These are phyloP conservation scores for Rutstroemia sp. DNA, from an alignment of 2,329 filamentous ascomycete species.

Conservation along the genomic window DNA sequence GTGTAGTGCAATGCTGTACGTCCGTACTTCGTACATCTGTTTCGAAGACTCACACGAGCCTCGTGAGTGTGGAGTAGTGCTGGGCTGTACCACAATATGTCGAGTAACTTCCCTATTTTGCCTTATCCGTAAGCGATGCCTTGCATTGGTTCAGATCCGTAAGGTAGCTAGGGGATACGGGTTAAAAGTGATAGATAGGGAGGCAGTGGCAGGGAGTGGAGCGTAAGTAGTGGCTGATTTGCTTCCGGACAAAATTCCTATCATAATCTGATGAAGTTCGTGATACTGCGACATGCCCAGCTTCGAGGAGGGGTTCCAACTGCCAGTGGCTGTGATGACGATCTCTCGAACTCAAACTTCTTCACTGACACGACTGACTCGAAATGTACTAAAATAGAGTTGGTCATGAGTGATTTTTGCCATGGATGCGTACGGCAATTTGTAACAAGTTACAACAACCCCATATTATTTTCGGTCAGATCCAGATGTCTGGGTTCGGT, in stretches of 20 bases:
- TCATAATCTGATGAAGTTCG: neutral
- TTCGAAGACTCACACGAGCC: constrained; percentile 6
- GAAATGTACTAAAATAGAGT: neutral
- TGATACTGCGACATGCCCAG: neutral
- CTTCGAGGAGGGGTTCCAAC: neutral
- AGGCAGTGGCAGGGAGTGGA: neutral
- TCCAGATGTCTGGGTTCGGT: neutral
- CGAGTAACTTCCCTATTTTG: neutral
- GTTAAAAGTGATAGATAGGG: neutral
- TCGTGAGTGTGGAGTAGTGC: constrained; percentile 6
- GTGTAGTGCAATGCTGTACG: neutral
- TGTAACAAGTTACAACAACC: neutral
- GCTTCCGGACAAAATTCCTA: neutral
- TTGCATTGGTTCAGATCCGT: neutral
- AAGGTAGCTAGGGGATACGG: neutral
- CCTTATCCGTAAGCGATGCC: neutral
- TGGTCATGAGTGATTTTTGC: neutral
- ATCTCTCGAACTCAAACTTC: neutral
- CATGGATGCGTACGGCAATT: neutral
- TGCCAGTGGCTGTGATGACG: constrained; percentile 4
- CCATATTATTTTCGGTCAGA: neutral
- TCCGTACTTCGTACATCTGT: neutral
- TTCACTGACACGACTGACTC: neutral
- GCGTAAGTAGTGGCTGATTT: too few relatives aligned
- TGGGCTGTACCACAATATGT: neutral